Conservation (phyloP, 345 rosid species). For the Eucalyptus dawsonii region DNA sequence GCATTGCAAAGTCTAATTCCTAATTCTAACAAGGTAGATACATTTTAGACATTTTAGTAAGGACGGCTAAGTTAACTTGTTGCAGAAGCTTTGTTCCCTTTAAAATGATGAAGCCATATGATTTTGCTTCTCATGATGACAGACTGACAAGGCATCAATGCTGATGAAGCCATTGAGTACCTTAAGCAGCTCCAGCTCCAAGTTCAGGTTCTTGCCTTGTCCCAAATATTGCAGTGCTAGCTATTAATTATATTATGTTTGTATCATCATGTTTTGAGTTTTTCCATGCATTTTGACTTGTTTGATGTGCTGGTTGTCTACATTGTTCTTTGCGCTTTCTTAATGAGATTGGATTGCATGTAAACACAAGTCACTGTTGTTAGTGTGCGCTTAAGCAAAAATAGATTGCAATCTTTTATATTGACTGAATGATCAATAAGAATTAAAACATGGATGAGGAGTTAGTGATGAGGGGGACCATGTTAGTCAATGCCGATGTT, state of each 20-base stretch:
- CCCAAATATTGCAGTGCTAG: background rate
- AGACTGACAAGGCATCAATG: slow-evolving; percentile 98
- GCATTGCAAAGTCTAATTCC: slow-evolving; percentile 92
- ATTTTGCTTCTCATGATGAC: background rate
- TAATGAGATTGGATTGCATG: background rate
- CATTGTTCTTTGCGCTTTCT: background rate
- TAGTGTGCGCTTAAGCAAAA: background rate
- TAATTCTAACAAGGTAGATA: slow-evolving; percentile 76
- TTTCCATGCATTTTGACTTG: background rate
- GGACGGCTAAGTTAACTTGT: background rate
- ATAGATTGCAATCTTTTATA: background rate
- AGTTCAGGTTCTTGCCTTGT: slow-evolving; percentile 52
- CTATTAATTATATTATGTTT: background rate
- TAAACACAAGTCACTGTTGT: background rate
- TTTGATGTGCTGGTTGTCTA: background rate
- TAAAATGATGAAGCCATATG: background rate
- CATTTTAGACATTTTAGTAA: background rate
- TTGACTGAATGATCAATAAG: background rate
- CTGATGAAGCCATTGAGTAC: slow-evolving; percentile 89
- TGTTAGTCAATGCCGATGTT: background rate
- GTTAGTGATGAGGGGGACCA: background rate
- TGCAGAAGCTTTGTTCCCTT: background rate
- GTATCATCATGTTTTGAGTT: background rate
- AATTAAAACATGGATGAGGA: background rate
- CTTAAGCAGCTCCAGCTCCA: slow-evolving; percentile 94